Base-by-base conservation (phyloP, 805 yeast genomes). In the Starmerella riodocensis region DNA sequence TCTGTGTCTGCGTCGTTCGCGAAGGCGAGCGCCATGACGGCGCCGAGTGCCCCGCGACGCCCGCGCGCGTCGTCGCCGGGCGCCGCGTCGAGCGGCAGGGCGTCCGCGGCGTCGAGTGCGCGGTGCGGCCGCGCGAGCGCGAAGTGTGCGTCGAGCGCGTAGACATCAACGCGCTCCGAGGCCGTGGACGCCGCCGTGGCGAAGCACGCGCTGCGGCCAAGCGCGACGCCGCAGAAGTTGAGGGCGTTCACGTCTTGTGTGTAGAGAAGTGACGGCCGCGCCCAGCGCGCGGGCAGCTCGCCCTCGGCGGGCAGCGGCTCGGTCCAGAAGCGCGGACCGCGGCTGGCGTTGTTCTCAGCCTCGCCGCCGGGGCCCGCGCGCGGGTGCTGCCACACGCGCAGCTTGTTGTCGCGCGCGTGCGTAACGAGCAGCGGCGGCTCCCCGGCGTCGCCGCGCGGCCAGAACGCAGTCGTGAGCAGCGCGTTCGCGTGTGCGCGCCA, bases 1-100 rank as follows among this genome's bases (percentile, higher is more conserved):
- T 52, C 48, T n/a, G n/a, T n/a, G n/a, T n/a, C n/a, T n/a, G n/a
- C n/a, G 4, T 37, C 25, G 9, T 49, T 50, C 1, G 52, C 43
- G 3, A 78, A 49, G 33, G 65, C 68, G 84, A 83, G 79, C 12
- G 78, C 69, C 29, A 80, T 77, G 1, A 93, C 93, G 25, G 71
- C 65, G 13, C 66, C 72, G 26, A 49, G 45, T 32, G 41, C 38
- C 3, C 43, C 40, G 13, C 46, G 39, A 13, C 43, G 40, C 14
- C 29, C 16, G 7, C 33, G 36, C 22, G 32, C 34, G 14, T 30
- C 45, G 30, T 53, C 52, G 34, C 40, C 42, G 3, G 38, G 40
- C 20, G 27, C 34, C 8, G 36, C 29, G 16, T 44, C 40, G 11
- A 40, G n/a, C 2, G 44, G 40, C 13, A 41, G 39, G 4, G 24